These are phyloP conservation scores for Harringtonia lauricola DNA, from an alignment of 2,329 filamentous ascomycete genomes.

Conservation along the genomic window DNA sequence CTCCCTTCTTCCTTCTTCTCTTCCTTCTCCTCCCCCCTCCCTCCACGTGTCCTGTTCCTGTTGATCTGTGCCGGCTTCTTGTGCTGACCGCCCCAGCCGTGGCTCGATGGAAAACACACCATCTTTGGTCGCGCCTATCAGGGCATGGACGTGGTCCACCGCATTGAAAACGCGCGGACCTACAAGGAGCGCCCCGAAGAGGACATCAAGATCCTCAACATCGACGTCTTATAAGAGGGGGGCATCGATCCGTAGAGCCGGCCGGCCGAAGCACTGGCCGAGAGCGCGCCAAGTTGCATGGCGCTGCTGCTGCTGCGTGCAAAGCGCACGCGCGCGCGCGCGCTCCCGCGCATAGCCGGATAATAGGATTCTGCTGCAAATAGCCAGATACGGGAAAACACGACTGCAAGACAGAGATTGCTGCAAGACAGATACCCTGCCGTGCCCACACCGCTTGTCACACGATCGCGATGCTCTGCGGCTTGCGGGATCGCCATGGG, in stretches of 20 bases:
- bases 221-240: conserved; percentile 42
- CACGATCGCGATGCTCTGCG: no score
- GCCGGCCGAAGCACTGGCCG: neutral
- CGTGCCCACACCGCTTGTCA: no score
- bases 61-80: neutral
- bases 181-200: conserved; percentile 90
- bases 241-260: neutral
- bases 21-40: neutral
- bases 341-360: no score
- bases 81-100: conserved; percentile 43
- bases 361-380: no score
- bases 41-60: neutral
- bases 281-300: neutral
- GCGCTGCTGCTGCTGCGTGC: no score
- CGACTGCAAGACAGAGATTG: no score
- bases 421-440: no score
- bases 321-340: no score
- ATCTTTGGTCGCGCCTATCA: conserved; percentile 87
- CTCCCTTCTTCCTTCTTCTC: neutral
- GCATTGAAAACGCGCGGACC: conserved; percentile 83
- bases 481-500: no score
- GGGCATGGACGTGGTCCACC: conserved; percentile 88
- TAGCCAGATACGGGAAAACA: no score
- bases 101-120: conserved; percentile 93
- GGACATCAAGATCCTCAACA: conserved; percentile 94